These are phyloP conservation scores for Stagonosporopsis cucurbitacearum DNA, from an alignment of 2,329 filamentous ascomycete genomes.

Conservation along the genomic window DNA sequence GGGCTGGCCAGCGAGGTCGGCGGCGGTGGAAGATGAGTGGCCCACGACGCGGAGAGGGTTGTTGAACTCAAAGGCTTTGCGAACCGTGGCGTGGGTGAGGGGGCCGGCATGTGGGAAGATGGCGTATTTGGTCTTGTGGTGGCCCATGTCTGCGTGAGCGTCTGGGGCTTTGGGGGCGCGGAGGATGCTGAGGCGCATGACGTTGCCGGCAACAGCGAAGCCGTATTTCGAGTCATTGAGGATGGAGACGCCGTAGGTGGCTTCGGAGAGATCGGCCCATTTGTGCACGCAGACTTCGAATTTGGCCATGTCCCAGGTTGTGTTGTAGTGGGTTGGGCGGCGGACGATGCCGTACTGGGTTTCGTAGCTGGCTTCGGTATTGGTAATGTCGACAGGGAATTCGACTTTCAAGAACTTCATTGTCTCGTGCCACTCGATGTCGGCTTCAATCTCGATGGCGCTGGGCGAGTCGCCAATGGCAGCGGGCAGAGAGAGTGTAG, in stretches of 20 bases:
- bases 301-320: slow-evolving; percentile 96
- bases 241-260: slow-evolving; percentile 88
- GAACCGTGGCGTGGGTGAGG: slow-evolving; percentile 75
- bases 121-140: slow-evolving; percentile 85
- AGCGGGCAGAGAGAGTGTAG: slow-evolving; percentile 80
- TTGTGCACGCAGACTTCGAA: slow-evolving; percentile 97
- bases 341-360: slow-evolving; percentile 90
- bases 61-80: slow-evolving; percentile 89
- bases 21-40: slow-evolving; percentile 34
- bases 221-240: slow-evolving; percentile 97
- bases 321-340: slow-evolving; percentile 97
- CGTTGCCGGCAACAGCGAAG: slow-evolving; percentile 85
- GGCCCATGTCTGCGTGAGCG: slow-evolving; percentile 91
- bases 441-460: slow-evolving; percentile 77
- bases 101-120: slow-evolving; percentile 83
- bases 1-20: slow-evolving; percentile 3
- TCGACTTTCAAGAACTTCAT: slow-evolving; percentile 99
- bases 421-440: slow-evolving; percentile 95
- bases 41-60: slow-evolving; percentile 70
- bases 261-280: slow-evolving; percentile 88
- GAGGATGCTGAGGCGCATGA: slow-evolving; percentile 88
- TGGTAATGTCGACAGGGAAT: slow-evolving; percentile 90
- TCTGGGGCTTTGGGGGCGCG: slow-evolving; percentile 92
- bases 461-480: slow-evolving; percentile 69
- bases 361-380: slow-evolving; percentile 93